Evolutionary conservation across 495 filamentous ascomycete genomes (phyloP), one percentile per base, ranked within the genome.

Genomic region (Aspergillus leporis): DNA sequence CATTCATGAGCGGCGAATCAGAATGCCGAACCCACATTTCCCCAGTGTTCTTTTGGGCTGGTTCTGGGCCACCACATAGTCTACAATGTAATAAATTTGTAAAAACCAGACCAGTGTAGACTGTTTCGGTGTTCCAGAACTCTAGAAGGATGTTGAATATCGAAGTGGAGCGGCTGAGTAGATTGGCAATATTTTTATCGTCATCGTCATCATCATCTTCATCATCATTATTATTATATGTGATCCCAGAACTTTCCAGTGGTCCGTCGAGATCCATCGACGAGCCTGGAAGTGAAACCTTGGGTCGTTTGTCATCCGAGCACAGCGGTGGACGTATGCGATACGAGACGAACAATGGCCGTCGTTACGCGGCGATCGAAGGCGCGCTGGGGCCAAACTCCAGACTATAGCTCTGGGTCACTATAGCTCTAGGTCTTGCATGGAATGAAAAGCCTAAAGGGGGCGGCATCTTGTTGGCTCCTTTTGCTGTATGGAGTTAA

Each of bases 231-330:
- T n/a, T n/a, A n/a, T n/a, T n/a, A n/a, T 16, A 8, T 16, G 21
- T 40, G 38, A 41, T 41, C 38, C 38, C 38, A 16, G 16, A 41
- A 41, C 13, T 47, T 41, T 45, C 52, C 23, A 54, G 31, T 53
- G 22, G 31, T 22, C 51, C 36, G 31, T 41, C 38, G 31, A 51
- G 58, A 45, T 55, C 45, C 58, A 38, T 41, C 46, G 23, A 55
- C 51, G 13, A 41, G 57, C 41, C 49, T 53, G 46, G 34, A 53
- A 32, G 51, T 31, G 45, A 48, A 62, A 54, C 60, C 50, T 53
- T 62, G 60, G 60, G 34, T 62, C 55, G 43, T 58, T 49, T 53
- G 54, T 62, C 40, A 58, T 56, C 55, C 50, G 50, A 48, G 50
- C 60, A 52, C 58, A 41, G 51, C 51, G 46, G 40, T 30, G 51